Percentiles rank a stretch among this genome's conserved stretches.
Conservation (phyloP, 495 filamentous ascomycete genomes). For the Pyrenula massariospora region DNA sequence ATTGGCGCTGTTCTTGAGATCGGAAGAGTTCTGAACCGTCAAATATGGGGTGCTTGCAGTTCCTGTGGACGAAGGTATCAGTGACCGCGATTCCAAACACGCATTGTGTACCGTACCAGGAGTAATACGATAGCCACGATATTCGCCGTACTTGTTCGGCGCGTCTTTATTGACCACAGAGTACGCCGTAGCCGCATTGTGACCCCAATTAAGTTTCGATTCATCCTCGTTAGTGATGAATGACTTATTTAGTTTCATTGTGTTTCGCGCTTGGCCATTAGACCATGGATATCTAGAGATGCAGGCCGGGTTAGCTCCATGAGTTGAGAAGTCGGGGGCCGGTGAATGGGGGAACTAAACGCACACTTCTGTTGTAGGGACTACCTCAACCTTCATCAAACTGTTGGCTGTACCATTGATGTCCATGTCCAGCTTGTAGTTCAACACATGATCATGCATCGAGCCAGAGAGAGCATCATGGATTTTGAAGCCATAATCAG, state of each 20-base stretch:
- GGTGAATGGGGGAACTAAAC: too few relatives aligned
- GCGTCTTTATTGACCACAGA: slow-evolving; percentile 39
- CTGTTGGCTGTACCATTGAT: slow-evolving; percentile 38
- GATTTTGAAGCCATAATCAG: slow-evolving; percentile 42
- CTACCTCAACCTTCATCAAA: slow-evolving; percentile 26
- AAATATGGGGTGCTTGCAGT: slow-evolving; percentile 29
- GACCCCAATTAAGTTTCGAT: slow-evolving; percentile 35
- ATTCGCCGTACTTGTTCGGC: slow-evolving; percentile 40
- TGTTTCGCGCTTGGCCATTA: slow-evolving; percentile 33
- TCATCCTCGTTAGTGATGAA: slow-evolving; percentile 33
- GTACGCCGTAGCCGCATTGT: slow-evolving; percentile 36
- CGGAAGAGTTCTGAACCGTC: slow-evolving; percentile 34
- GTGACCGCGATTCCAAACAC: too few relatives aligned
- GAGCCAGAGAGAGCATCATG: slow-evolving; percentile 37
- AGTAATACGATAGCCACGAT: slow-evolving; percentile 40
- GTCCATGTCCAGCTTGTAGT: slow-evolving; percentile 46
- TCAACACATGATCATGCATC: slow-evolving; percentile 51
- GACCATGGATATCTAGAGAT: slow-evolving; percentile 46
- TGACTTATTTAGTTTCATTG: slow-evolving; percentile 36
- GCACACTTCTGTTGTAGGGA: slow-evolving; percentile 23
- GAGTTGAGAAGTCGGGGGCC: too few relatives aligned
- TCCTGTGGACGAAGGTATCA: too few relatives aligned
- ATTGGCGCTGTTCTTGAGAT: slow-evolving; percentile 28
- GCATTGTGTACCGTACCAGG: too few relatives aligned
- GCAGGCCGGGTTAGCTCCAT: too few relatives aligned